phyloP scores from a whole-genome alignment of 129 eudicot genomes.

The Flaveria ramosissima region DNA sequence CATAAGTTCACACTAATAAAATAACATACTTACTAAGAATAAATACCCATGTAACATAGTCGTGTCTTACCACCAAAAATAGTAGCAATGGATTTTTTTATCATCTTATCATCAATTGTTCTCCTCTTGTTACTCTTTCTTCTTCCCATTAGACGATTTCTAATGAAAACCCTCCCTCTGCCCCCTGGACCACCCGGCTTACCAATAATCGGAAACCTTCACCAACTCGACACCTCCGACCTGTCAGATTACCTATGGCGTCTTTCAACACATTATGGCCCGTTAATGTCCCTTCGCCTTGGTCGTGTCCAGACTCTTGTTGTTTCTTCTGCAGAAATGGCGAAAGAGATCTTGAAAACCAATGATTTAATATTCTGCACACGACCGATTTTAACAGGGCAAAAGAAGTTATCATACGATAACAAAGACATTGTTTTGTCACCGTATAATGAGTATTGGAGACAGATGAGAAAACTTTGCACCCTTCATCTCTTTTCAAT shows the following conservation, averaged over 20 bases:
- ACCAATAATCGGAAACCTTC: constrained; percentile 45
- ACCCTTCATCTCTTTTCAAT: constrained; percentile 35
- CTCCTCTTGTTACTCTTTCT: constrained; percentile 18
- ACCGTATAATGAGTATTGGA: constrained; percentile 39
- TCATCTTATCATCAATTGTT: neutral
- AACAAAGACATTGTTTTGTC: constrained; percentile 26
- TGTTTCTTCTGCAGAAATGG: constrained; percentile 35
- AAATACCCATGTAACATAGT: too few species aligned
- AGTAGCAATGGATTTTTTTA: constrained; percentile 5
- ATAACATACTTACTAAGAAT: too few species aligned
- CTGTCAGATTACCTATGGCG: constrained; percentile 23
- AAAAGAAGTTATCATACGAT: constrained; percentile 9
- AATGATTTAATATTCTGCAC: constrained; percentile 30
- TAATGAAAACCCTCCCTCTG: neutral
- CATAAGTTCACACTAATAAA: too few species aligned
- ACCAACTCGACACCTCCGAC: constrained; percentile 20
- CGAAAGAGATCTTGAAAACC: constrained; percentile 40
- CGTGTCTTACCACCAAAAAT: too few species aligned
- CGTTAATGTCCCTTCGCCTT: constrained; percentile 37
- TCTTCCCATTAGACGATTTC: neutral
- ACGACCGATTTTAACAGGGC: constrained; percentile 26
- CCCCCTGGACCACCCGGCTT: constrained; percentile 45
- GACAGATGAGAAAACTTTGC: constrained; percentile 26
- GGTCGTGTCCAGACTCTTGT: constrained; percentile 30
- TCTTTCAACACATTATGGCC: constrained; percentile 41